Evolutionary conservation across 2,329 filamentous ascomycete species (phyloP), one percentile per base, ranked within the genome.

Genomic region (Pseudogymnoascus sp.): DNA sequence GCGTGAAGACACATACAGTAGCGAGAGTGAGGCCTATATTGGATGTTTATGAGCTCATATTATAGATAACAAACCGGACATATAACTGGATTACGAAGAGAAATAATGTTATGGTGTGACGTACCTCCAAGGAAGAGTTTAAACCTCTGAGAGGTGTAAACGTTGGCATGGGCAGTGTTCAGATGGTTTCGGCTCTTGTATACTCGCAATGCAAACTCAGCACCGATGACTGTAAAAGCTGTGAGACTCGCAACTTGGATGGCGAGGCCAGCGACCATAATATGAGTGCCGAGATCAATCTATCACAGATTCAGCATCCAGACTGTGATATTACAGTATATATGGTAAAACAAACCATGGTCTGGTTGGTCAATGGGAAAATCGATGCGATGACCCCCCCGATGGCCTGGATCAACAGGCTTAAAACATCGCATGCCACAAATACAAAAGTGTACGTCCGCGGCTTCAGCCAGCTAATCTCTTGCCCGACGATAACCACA

Each of bases 251-350:
- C 76, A 24, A 87, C 82, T 70, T 86, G 84, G 65, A 82, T 79
- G 2, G 79, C 76, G 43, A 87, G 79, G 68, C 84, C 84, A 0
- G 82, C 78, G 60, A 85, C 80, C 73, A 85, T 85, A 63, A 86
- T 77, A 65, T 83, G 73, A 61, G 82, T 79, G 4, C 83, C 83
- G 1, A 77, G 69, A 38, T 81, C 72, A 7, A 65, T 64, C 65
- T 66, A 22, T 10, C 11, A 38, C 35, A 24, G 16, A 28, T 40
- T 53, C 5, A 60, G 59, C 31, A 38, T 60, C n/a, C 6, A 19
- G 8, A 11, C 8, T 31, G 7, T 12, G 26, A 11, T 4, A 8
- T 28, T 19, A 14, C 10, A 4, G 59, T 59, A 35, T 16, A 40
- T 10, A 22, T 10, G 41, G 35, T 16, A 46, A 31, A 24, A 33